phyloP scores from a whole-genome alignment of 148 eudicot genomes.

The Tetragonia tetragonoides region DNA sequence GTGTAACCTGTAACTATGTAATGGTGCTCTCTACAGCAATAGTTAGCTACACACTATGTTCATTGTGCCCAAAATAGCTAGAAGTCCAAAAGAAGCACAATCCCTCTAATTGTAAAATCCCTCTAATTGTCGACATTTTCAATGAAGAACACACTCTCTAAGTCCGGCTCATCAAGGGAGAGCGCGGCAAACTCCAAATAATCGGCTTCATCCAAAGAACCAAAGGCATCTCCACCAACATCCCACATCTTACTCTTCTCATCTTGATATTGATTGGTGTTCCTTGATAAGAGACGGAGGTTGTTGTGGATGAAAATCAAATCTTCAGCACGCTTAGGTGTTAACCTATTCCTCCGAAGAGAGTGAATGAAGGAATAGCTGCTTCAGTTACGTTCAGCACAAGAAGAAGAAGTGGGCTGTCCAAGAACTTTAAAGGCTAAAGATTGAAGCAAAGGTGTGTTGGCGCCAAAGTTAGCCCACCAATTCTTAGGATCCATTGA shows the following conservation, averaged over 20 bases:
- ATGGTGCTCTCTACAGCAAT: too few relatives aligned
- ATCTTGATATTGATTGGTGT: background rate
- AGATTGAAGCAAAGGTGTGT: constrained; percentile 1
- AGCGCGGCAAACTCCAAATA: background rate
- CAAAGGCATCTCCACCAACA: constrained; percentile 19
- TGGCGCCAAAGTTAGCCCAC: constrained; percentile 20
- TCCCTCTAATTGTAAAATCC: too few relatives aligned
- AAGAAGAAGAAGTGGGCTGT: constrained; percentile 19
- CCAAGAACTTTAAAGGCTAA: constrained; percentile 20
- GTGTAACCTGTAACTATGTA: too few relatives aligned
- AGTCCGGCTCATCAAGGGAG: too few relatives aligned
- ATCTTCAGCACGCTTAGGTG: constrained; percentile 12
- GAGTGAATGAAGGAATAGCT: constrained; percentile 18
- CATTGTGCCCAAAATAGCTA: too few relatives aligned
- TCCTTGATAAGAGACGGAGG: constrained; percentile 10
- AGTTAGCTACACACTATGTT: too few relatives aligned
- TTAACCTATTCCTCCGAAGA: constrained; percentile 12
- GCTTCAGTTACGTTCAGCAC: constrained; percentile 18
- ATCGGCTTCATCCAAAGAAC: constrained; percentile 1
- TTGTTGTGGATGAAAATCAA: background rate
- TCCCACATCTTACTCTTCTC: constrained; percentile 19
- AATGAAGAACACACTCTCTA: too few relatives aligned
- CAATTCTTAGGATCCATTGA: constrained; percentile 1
- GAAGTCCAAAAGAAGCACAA: too few relatives aligned
- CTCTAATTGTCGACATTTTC: too few relatives aligned